Base-by-base conservation (phyloP, 2,329 filamentous ascomycete genomes). In the Ascochyta koolunga region DNA sequence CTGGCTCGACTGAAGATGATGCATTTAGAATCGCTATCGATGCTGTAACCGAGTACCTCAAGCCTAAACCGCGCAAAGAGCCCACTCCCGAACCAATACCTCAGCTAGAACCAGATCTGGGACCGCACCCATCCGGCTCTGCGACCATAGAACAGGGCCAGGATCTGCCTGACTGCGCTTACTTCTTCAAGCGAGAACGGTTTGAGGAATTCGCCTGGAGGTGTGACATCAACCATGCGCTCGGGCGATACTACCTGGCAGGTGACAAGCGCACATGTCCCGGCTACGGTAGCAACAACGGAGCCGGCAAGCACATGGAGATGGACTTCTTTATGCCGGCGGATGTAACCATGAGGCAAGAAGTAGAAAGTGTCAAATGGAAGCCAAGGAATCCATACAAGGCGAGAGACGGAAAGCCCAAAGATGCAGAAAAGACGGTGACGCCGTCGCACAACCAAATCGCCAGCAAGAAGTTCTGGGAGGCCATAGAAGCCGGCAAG, bases 221-320 rank as follows among this genome's bases (percentile, higher is more conserved):
- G 18, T 71, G 69, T 47, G 67, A 71, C 29, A 41, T 62, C 13
- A 63, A 57, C 19, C 69, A 71, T 18, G 66, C 62, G 5, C 58
- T 70, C 8, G 67, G 69, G 7, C 62, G 69, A 1, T 71, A 71
- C 47, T 71, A 71, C 36, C 58, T 68, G 16, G 63, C 67, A 6
- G 61, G 67, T 10, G 59, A 70, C 32, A 66, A 56, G 39, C 56
- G 54, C 6, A 48, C 53, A 1, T 70, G 69, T 40, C 62, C 61
- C 8, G 65, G 67, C 0, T 71, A 67, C 24, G 66, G 65, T 1
- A 58, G 57, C 0, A 60, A 55, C 31, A 59, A 7, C 5, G 60
- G 66, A 0, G 2, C 2, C 10, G 64, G 50, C 1, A 66, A 54
- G 33, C 43, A 54, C 3, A 8, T 36, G 4, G 10, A 24, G 0